A percentile compares a stretch with the other conserved stretches of the same genome.
Conservation (phyloP, 2,329 filamentous ascomycete genomes). For the Ophiocordyceps camponoti-leonardi region DNA sequence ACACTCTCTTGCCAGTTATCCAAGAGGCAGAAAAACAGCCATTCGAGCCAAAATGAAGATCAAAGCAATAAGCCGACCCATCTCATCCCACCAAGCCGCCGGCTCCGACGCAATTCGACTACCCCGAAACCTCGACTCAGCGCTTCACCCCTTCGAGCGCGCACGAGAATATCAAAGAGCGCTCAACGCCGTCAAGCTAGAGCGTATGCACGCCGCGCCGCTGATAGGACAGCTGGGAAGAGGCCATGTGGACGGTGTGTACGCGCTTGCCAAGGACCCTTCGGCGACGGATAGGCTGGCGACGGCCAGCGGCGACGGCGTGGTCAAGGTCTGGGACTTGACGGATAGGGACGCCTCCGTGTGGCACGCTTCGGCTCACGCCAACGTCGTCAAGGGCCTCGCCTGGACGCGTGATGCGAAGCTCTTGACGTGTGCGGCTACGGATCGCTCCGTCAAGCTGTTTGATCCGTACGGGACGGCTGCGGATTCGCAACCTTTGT, state of each 20-base stretch:
- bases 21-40: no score
- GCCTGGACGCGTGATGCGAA: conserved; percentile 79
- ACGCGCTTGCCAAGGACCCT: conserved; percentile 66
- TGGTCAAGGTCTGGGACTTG: conserved; percentile 85
- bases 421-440: conserved; percentile 69
- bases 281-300: conserved; percentile 58
- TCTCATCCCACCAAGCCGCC: conserved; percentile 46
- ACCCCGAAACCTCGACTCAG: conserved; percentile 62
- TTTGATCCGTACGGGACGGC: conserved; percentile 74
- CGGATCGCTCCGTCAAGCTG: conserved; percentile 74
- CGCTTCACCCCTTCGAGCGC: conserved; percentile 78
- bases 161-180: conserved; percentile 53
- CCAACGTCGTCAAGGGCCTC: conserved; percentile 84
- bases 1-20: no score
- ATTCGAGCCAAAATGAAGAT: conserved; percentile 28
- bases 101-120: conserved; percentile 48
- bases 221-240: conserved; percentile 76
- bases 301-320: conserved; percentile 77
- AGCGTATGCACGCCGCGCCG: conserved; percentile 65
- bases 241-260: conserved; percentile 80
- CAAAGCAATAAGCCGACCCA: conserved; percentile 49
- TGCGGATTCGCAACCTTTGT: conserved; percentile 50
- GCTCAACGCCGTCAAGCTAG: conserved; percentile 70
- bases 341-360: conserved; percentile 54
- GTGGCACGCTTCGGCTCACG: conserved; percentile 69